These are phyloP conservation scores for Athelia psychrophila DNA, from an alignment of 1,284 basidiomycete genomes.

Conservation along the genomic window DNA sequence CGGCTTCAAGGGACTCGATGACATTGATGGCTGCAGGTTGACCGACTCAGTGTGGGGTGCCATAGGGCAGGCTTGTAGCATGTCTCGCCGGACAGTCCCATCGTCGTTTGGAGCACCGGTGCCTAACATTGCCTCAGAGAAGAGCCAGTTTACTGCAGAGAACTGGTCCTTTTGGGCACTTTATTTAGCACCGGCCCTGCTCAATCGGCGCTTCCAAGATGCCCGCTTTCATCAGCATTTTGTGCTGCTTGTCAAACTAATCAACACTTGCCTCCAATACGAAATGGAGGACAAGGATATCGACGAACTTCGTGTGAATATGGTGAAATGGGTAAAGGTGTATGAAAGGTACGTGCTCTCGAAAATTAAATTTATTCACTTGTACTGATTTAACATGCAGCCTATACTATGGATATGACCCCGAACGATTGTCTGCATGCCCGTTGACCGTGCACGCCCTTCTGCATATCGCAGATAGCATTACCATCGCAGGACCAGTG, in stretches of 20 bases:
- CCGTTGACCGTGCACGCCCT: conserved; percentile 23
- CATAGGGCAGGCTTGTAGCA: conserved; percentile 25
- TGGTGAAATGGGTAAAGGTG: conserved; percentile 1
- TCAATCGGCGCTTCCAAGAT: conserved; percentile 5
- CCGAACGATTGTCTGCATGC: conserved; percentile 17
- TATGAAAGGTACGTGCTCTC: conserved; percentile 4
- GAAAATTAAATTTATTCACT: too few species aligned
- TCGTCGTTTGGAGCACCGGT: conserved; percentile 23
- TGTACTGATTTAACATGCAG: background rate
- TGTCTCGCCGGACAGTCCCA: conserved; percentile 27
- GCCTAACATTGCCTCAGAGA: conserved; percentile 25
- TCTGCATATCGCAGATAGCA: conserved; percentile 24
- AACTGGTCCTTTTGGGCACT: conserved; percentile 15
- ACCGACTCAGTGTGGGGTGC: conserved; percentile 25
- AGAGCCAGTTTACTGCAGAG: conserved; percentile 19
- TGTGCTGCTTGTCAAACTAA: background rate
- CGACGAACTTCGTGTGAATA: background rate
- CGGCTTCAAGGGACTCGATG: conserved; percentile 18
- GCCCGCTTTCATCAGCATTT: conserved; percentile 3
- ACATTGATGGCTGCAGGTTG: conserved; percentile 16
- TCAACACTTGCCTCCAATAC: conserved; percentile 2
- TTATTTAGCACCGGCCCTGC: conserved; percentile 16
- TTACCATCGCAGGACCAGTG: conserved; percentile 21
- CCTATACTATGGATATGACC: conserved; percentile 18
- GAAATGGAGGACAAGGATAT: background rate